Conservation (phyloP, 2,329 filamentous ascomycete genomes). For the Penicillium corylophilum region DNA sequence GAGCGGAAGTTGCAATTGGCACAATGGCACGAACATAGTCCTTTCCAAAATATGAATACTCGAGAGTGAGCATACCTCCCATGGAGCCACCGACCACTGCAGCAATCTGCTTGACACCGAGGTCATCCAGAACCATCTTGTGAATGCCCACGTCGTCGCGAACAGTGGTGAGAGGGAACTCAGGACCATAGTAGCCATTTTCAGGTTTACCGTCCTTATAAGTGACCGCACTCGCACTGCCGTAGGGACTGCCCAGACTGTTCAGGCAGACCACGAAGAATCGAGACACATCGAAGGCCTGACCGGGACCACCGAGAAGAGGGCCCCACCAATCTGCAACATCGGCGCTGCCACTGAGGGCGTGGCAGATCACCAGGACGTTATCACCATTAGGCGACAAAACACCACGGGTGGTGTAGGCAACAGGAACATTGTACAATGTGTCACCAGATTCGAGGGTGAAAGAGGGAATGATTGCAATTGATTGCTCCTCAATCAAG, state of each 20-base stretch:
- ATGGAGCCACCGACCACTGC: slow-evolving; percentile 58
- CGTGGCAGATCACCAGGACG: slow-evolving; percentile 61
- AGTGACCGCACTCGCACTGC: slow-evolving; percentile 61
- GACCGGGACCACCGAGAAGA: slow-evolving; percentile 52
- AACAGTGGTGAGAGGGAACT: slow-evolving; percentile 94
- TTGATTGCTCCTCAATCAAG: slow-evolving; percentile 83
- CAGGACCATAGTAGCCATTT: slow-evolving; percentile 82
- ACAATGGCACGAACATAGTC: slow-evolving; percentile 56
- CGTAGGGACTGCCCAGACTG: slow-evolving; percentile 56
- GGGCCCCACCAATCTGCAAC: slow-evolving; percentile 59
- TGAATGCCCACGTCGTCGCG: slow-evolving; percentile 83
- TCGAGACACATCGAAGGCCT: slow-evolving; percentile 53
- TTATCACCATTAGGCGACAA: slow-evolving; percentile 59
- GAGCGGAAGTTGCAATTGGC: slow-evolving; percentile 56
- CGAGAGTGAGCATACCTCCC: slow-evolving; percentile 59
- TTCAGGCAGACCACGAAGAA: slow-evolving; percentile 57
- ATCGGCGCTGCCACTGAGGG: slow-evolving; percentile 56
- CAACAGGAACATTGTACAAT: slow-evolving; percentile 70
- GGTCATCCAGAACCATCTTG: slow-evolving; percentile 54
- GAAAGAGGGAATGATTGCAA: slow-evolving; percentile 83
- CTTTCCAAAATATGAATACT: slow-evolving; percentile 70
- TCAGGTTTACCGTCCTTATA: slow-evolving; percentile 75
- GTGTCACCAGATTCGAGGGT: slow-evolving; percentile 89
- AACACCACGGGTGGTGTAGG: slow-evolving; percentile 62
- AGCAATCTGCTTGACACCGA: slow-evolving; percentile 55